Base-by-base conservation (phyloP, 1,139 yeast genomes). In the Sugiyamaella sp. region DNA sequence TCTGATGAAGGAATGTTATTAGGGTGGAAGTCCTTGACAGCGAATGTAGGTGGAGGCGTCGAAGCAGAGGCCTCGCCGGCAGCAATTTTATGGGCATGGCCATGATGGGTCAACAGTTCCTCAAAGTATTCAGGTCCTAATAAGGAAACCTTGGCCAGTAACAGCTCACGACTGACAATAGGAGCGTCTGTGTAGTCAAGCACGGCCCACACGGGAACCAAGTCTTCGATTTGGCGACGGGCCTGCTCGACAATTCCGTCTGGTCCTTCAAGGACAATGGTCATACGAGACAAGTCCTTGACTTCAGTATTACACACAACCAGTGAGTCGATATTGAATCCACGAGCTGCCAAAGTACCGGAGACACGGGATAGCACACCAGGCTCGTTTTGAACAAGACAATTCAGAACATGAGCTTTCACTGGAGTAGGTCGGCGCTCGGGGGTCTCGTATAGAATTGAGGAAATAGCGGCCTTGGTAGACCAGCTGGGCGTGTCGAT, bases 191-290 rank as follows among this genome's bases (percentile, higher is more conserved):
- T 81, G 75, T 93, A 93, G 74, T 93, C 97, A 70, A 93, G 79
- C 39, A 93, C 99, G 6, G 99, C 99, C 77, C 95, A 93, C 38
- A 93, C 98, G 4, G 99, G 99, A 24, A 93, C 99, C 69, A 93
- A 80, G 67, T 93, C 98, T 75, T 93, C 99, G 61, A 93, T 87
- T 73, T 93, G 99, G 71, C 98, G 85, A 71, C 99, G 83, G n/a
- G 98, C 98, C 76, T 93, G 99, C 72, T 93, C 99, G 64, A 93
- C 86, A 56, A 93, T 93, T 24, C 95, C 97, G 67, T 91, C 97
- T 71, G 90, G 96, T 57, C 98, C 99, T 57, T 85, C 86, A 66
- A 93, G 79, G 29, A 89, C 97, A 66, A 93, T 89, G 10, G 99
- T 93, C 99, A 93, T 93, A 71, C 99, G 82, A 33, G 97, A 88